Evolutionary conservation across 345 rosid genomes (phyloP).

Genomic region (Acer negundo): DNA sequence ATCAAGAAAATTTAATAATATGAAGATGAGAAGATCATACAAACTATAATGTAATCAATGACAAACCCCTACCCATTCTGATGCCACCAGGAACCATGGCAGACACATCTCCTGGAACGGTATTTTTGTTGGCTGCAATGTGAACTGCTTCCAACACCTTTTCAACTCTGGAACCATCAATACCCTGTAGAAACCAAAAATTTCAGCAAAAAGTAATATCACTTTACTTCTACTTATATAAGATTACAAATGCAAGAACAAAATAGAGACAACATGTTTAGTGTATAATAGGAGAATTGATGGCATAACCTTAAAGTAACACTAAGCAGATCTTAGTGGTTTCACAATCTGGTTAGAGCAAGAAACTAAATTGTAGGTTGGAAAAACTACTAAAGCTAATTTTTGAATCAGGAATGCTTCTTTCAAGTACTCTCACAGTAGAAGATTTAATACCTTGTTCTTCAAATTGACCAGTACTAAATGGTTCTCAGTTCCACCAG

Average conservation of each 20-base stretch:
- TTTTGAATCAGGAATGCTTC: no score
- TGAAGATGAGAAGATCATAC: background rate
- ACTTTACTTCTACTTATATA: background rate
- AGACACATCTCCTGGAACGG: conserved; percentile 99
- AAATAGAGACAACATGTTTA: background rate
- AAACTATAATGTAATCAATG: background rate
- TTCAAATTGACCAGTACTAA: conserved; percentile 94
- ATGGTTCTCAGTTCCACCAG: conserved; percentile 99
- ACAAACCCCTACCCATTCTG: conserved; percentile 79
- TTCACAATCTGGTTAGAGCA: no score
- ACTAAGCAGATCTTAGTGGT: no score
- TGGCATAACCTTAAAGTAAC: no score
- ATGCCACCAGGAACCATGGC: conserved; percentile 99
- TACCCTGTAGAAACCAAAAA: conserved; percentile 52
- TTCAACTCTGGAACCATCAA: conserved; percentile 97
- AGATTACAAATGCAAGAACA: background rate
- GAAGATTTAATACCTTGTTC: conserved; percentile 59
- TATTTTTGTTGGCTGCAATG: conserved; percentile 98
- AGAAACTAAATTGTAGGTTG: no score
- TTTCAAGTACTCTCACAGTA: background rate
- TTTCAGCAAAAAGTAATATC: background rate
- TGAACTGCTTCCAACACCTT: conserved; percentile 98
- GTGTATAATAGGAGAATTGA: background rate
- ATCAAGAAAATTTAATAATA: conserved; percentile 15
- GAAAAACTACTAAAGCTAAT: no score